Base-by-base conservation (phyloP, 768 basidiomycete species). In the Kwoniella dejecticola region DNA sequence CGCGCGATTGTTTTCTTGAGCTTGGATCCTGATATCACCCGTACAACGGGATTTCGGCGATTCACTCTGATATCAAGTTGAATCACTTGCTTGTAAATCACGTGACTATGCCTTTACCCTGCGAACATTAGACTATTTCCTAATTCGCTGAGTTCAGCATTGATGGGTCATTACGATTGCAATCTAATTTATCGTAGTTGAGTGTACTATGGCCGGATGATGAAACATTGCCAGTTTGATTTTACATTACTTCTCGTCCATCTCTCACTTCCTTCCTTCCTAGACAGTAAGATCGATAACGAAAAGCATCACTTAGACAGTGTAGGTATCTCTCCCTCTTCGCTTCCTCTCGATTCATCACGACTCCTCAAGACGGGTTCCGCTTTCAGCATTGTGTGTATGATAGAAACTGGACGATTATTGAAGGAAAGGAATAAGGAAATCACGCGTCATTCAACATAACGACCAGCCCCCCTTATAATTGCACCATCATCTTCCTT, bases 371-470 rank as follows among this genome's bases (percentile, higher is more conserved):
- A 42, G 48, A 15, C 30, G 48, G 48, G 30, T 15, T 50, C 21
- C 21, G 30, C n/a, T 50, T 50, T 19, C 17, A 29, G 30, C 23
- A n/a, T 31, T 50, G 30, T 50, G 48, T 50, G 30, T 31, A 31
- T n/a, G 30, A 50, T 31, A 50, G 2, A n/a, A 50, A n/a, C 30
- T 31, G 48, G 48, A 31, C 46, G n/a, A n/a, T n/a, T n/a, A 48
- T 48, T 50, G 33, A 6, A 33, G 33, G 48, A 50, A 30, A 19
- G 19, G 27, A n/a, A 42, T 11, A 33, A 31, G 5, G 48, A 31
- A 36, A 33, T 57, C 44, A 54, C 60, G 60, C 60, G 60, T 62
- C 60, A 62, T 62, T 41, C 52, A 54, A 42, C 41, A 8, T 19
- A 42, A 46, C 60, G 38, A 50, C 40, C 44, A 60, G 58, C 58